Percentiles rank a stretch among this genome's conserved stretches.
Evolutionary conservation across 2,329 filamentous ascomycete species (phyloP).

Genomic region (Aureobasidium sp.): DNA sequence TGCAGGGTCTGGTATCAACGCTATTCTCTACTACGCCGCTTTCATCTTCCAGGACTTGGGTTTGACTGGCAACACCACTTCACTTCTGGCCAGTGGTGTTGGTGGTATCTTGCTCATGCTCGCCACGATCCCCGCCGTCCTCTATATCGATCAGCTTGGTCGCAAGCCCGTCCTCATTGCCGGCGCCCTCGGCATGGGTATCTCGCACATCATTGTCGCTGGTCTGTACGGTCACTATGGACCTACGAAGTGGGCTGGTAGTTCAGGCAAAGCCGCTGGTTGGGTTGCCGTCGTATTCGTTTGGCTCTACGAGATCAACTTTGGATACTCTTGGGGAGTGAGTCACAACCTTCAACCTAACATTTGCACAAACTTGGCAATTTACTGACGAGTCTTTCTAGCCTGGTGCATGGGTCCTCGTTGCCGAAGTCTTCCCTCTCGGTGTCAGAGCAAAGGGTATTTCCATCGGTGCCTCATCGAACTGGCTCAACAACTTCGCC

Average conservation of each 20-base stretch:
- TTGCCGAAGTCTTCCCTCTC: constrained; percentile 67
- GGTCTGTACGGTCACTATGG: constrained; percentile 56
- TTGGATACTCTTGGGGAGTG: constrained; percentile 65
- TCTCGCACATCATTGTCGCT: constrained; percentile 61
- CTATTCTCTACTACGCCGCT: constrained; percentile 39
- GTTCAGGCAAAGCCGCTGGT: constrained; percentile 46
- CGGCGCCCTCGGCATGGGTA: constrained; percentile 61
- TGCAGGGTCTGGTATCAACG: constrained; percentile 30
- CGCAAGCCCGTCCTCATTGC: constrained; percentile 53
- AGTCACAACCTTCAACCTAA: not conserved
- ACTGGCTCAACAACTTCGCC: constrained; percentile 28
- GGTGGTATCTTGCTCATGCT: constrained; percentile 61
- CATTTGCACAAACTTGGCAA: not conserved
- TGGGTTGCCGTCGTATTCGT: constrained; percentile 62
- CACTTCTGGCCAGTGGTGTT: constrained; percentile 57
- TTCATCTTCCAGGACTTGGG: constrained; percentile 40
- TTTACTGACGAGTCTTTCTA: not conserved
- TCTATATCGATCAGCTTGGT: constrained; percentile 56
- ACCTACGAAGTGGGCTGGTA: constrained; percentile 41
- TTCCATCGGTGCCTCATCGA: constrained; percentile 49
- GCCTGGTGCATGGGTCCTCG: constrained; percentile 46
- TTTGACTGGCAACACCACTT: constrained; percentile 34
- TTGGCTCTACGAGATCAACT: constrained; percentile 66
- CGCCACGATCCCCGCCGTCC: constrained; percentile 54
- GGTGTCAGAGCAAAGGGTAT: constrained; percentile 63